Base-by-base conservation (phyloP, 1,284 basidiomycete genomes). In the Cryptococcus maquisensis region DNA sequence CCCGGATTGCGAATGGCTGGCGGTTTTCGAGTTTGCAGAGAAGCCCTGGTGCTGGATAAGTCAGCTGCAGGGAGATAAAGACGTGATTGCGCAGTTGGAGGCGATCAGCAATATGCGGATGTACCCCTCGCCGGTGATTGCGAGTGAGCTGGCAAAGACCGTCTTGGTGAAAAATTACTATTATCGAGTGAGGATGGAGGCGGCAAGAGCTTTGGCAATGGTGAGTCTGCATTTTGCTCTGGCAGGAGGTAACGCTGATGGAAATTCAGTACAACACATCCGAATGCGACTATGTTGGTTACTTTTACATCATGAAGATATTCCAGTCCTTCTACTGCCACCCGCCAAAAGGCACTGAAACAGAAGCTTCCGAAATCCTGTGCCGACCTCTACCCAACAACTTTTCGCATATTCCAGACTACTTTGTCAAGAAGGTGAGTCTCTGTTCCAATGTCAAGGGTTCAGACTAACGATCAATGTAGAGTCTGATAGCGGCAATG, bases 11-110 rank as follows among this genome's bases (percentile, higher is more conserved):
- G 95, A 98, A 77, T 99, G 96, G 96, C 88, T 98, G 56, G 88
- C 91, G 18, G 82, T 82, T 45, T 84, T 98, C 61, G 86, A 87
- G 57, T 97, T 98, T 65, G 88, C 94, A 54, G 95, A 98, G 78
- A 90, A 90, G 49, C 93, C 96, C 71, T 97, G 93, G 76, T 98
- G 97, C 88, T 99, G 95, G 95, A 89, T 97, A 47, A 92, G 88
- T 52, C 96, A 98, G 73, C 80, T 99, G 46, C 91, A 97, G 76
- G 82, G 94, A 51, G 96, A 99, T 73, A 81, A 93, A 58, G 96
- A 99, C 76, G 95, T 98, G n/a, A 88, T 97, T 23, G 96, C 96
- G 2, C 94, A 98, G 74, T 79, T 96, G 12, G 92, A 97, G 85
- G 92, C 93, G 8, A 84, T 97, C 15, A 81, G 86, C 67, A 88